A percentile compares a stretch with the other conserved stretches of the same genome.
Conservation (phyloP, 1,284 basidiomycete species). For the Testicularia cyperi region DNA sequence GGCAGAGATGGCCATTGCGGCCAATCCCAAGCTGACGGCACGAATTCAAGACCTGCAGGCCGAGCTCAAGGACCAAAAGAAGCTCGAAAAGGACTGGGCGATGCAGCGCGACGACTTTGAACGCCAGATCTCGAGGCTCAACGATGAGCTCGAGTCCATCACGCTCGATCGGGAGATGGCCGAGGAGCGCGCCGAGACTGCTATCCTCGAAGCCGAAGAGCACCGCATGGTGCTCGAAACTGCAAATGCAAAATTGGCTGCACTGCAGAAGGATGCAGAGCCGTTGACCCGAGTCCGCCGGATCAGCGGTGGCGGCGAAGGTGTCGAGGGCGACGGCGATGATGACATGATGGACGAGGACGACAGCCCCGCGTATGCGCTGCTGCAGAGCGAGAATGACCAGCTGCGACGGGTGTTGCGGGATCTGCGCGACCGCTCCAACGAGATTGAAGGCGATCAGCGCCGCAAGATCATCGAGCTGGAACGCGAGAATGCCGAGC, state of each 20-base stretch:
- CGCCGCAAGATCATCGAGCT: conserved; percentile 79
- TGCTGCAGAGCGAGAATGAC: conserved; percentile 95
- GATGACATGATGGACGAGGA: conserved; percentile 5
- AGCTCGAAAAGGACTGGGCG: conserved; percentile 49
- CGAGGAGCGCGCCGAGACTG: conserved; percentile 84
- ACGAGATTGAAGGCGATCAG: conserved; percentile 83
- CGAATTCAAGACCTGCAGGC: conserved; percentile 44
- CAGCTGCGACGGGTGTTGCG: conserved; percentile 84
- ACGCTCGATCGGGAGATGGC: conserved; percentile 96
- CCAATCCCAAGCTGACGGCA: conserved; percentile 71
- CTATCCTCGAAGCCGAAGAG: conserved; percentile 77
- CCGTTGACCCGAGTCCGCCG: conserved; percentile 19
- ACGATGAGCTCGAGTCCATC: conserved; percentile 89
- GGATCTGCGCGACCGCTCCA: conserved; percentile 51
- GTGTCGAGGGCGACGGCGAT: conserved; percentile 61
- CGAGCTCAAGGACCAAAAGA: conserved; percentile 44
- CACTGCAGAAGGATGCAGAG: conserved; percentile 32
- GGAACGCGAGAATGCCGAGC: conserved; percentile 73
- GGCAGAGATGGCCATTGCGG: conserved; percentile 77
- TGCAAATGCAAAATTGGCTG: conserved; percentile 65
- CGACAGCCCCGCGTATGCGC: conserved; percentile 56
- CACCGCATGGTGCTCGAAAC: conserved; percentile 80
- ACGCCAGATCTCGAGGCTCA: conserved; percentile 69
- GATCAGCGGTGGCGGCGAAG: conserved; percentile 5
- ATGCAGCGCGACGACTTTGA: conserved; percentile 39